These are phyloP conservation scores for Aleurites moluccanus DNA, from an alignment of 441 rosid species.

Conservation along the genomic window DNA sequence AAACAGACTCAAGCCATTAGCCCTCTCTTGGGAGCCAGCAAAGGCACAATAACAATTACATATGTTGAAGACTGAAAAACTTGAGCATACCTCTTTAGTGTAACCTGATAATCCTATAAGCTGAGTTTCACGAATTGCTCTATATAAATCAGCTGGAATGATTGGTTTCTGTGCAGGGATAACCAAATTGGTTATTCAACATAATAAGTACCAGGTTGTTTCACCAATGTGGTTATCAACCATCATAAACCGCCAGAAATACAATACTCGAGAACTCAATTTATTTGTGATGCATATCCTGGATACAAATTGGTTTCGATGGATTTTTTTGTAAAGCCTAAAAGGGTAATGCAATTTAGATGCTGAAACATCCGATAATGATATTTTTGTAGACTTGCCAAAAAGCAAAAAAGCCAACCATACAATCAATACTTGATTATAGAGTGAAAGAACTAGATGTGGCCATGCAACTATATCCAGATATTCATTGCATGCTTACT, in stretches of 20 bases:
- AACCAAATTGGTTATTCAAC: conserved; percentile 1
- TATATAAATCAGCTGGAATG: conserved; percentile 61
- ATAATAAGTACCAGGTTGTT: background rate
- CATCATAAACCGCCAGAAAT: conserved; percentile 2
- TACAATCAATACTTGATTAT: background rate
- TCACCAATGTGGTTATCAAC: background rate
- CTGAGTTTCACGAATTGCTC: conserved; percentile 78
- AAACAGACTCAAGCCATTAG: background rate
- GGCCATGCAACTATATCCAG: background rate
- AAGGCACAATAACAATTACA: background rate
- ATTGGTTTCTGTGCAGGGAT: conserved; percentile 70
- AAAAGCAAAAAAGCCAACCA: background rate
- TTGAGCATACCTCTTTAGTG: conserved; percentile 67
- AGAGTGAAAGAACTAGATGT: background rate
- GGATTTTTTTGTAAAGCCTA: background rate
- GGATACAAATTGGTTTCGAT: background rate
- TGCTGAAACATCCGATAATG: background rate
- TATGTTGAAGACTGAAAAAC: conserved; percentile 2
- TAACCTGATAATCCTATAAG: conserved; percentile 90
- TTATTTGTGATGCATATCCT: background rate
- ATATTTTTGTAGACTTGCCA: background rate
- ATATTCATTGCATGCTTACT: background rate
- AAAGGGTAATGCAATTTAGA: background rate
- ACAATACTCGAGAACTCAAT: background rate
- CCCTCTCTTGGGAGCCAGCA: background rate